These are phyloP conservation scores for Perkinsus olseni DNA, from an alignment of 169 alveolate genomes.

Conservation along the genomic window DNA sequence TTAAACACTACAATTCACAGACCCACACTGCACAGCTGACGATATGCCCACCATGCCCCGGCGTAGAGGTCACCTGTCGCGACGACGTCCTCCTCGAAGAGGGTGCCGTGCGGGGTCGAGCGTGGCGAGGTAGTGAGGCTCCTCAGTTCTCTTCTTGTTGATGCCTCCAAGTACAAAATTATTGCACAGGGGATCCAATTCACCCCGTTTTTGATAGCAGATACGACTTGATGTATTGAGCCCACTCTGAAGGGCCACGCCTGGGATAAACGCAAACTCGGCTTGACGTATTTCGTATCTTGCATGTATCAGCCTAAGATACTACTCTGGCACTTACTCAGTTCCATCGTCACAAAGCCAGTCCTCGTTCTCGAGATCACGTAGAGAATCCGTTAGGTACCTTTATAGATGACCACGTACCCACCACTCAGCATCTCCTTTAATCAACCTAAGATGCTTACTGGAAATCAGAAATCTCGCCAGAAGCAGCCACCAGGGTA, in stretches of 20 bases:
- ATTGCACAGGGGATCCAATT: conserved; percentile 49
- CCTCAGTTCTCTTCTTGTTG: conserved; percentile 14
- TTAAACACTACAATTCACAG: too few species aligned
- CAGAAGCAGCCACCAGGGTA: conserved; percentile 48
- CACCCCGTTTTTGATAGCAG: conserved; percentile 42
- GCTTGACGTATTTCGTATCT: background rate
- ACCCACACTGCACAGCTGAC: too few species aligned
- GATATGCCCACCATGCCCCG: too few species aligned
- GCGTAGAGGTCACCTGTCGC: conserved; percentile 33
- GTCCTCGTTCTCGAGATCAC: conserved; percentile 23
- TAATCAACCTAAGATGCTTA: conserved; percentile 33
- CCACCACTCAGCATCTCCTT: conserved; percentile 16
- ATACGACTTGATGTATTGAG: conserved; percentile 43
- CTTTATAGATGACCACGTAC: background rate
- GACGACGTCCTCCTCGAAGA: conserved; percentile 36
- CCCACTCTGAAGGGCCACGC: conserved; percentile 50
- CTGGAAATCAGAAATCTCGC: conserved; percentile 59
- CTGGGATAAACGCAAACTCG: background rate
- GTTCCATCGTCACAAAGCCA: conserved; percentile 46
- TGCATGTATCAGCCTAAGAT: background rate
- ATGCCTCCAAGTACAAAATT: conserved; percentile 47
- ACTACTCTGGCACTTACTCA: background rate
- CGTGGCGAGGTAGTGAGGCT: conserved; percentile 28
- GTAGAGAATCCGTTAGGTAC: background rate
- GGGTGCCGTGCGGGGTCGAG: conserved; percentile 59